Percentiles rank a stretch among this genome's conserved stretches.
Evolutionary conservation across 1,139 yeast species (phyloP).

Genomic region (Blastobotrys aristatus): DNA sequence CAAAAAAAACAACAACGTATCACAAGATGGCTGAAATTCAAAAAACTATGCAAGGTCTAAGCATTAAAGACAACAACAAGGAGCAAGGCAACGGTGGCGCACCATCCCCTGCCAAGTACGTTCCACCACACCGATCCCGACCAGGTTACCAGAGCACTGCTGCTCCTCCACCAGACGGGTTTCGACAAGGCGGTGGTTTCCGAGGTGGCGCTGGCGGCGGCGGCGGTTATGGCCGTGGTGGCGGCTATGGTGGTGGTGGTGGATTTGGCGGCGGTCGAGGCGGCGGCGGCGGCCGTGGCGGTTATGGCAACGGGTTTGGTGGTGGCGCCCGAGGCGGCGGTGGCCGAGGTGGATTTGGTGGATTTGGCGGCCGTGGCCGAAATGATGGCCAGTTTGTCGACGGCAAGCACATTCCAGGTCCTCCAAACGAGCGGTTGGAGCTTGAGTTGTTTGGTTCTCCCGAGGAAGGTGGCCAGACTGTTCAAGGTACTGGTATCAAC

Average conservation of each 20-base stretch:
- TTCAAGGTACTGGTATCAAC: constrained; percentile 95
- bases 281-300: constrained; percentile 16
- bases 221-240: constrained; percentile 13
- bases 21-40: not conserved
- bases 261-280: constrained; percentile 16
- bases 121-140: constrained; percentile 59
- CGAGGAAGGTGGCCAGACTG: constrained; percentile 57
- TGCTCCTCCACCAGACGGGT: constrained; percentile 7
- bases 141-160: not conserved
- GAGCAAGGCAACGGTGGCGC: constrained; percentile 17
- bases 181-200: constrained; percentile 1
- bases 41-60: constrained; percentile 41
- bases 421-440: constrained; percentile 66
- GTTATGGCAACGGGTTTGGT: constrained; percentile 16
- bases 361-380: constrained; percentile 37
- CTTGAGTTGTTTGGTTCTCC: constrained; percentile 79
- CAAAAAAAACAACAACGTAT: not conserved
- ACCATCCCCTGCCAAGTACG: constrained; percentile 49
- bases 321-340: constrained; percentile 28
- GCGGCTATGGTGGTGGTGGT: constrained; percentile 16
- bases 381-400: constrained; percentile 55
- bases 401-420: constrained; percentile 86
- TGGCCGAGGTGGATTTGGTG: constrained; percentile 35
- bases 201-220: constrained; percentile 4
- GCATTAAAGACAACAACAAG: constrained; percentile 32